Evolutionary conservation across 192 early-diverging fungal genomes (phyloP).

Genomic region (Coemansia sp.): DNA sequence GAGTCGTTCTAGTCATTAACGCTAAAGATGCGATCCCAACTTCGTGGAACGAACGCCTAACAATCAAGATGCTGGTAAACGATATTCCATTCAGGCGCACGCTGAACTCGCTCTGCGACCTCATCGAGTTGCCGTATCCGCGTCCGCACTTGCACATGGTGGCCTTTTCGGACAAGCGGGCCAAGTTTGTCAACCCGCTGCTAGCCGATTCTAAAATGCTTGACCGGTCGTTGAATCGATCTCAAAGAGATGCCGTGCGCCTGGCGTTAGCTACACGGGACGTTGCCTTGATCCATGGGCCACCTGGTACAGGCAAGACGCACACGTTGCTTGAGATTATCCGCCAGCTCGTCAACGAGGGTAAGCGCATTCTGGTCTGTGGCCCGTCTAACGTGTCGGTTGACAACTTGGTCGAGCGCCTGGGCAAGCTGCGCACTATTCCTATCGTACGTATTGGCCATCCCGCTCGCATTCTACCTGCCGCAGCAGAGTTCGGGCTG

Average conservation of each 20-base stretch:
- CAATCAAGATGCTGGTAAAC: not conserved
- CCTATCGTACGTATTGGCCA: slow-evolving; percentile 80
- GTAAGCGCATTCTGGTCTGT: slow-evolving; percentile 76
- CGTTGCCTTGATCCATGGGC: slow-evolving; percentile 78
- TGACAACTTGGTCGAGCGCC: slow-evolving; percentile 84
- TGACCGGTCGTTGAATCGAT: slow-evolving; percentile 57
- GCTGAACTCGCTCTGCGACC: not conserved
- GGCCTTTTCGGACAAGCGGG: not conserved
- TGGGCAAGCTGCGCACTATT: slow-evolving; percentile 58
- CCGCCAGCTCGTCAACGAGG: slow-evolving; percentile 62
- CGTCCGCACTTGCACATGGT: not conserved
- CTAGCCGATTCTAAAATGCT: not conserved
- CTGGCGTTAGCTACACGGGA: slow-evolving; percentile 62
- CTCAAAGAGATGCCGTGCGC: slow-evolving; percentile 67
- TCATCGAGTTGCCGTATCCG: not conserved
- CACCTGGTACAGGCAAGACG: slow-evolving; percentile 88
- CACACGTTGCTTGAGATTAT: slow-evolving; percentile 86
- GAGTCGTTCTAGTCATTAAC: not conserved
- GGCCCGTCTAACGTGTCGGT: slow-evolving; percentile 86
- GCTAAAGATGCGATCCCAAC: not conserved
- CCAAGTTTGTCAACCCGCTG: not conserved
- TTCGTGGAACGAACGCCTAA: not conserved
- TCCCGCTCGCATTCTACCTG: slow-evolving; percentile 75
- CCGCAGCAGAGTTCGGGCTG: slow-evolving; percentile 68
- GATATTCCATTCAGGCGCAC: not conserved